Evolutionary conservation across 805 yeast genomes (phyloP), one percentile per base, ranked within the genome.

Genomic region (Metschnikowia gelsemii): DNA sequence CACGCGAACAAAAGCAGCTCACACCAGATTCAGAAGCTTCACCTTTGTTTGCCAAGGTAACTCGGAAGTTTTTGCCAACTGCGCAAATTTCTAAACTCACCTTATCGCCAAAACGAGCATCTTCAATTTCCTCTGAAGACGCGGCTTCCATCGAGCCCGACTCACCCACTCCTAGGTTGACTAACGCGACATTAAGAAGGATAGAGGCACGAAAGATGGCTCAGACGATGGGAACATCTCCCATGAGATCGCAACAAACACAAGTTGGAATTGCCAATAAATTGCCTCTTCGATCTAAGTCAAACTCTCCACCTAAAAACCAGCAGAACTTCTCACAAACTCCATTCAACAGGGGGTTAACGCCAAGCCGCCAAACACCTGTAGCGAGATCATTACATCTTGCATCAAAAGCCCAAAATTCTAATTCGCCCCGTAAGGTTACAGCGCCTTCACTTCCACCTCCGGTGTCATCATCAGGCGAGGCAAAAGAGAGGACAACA

Each of bases 161-260:
- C 9, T 40, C 46, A 12, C 52, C 52, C 3, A 52, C 63, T 0
- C 66, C 68, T 2, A 50, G 54, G 14, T 41, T 63, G 25, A 51
- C 64, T 3, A 40, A 50, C 8, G 71, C 71, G 8, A 66, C 70
- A 1, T 46, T 64, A 21, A 64, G 58, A 34, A 47, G 72, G 30
- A 52, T 65, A 3, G 70, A 64, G 44, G 62, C 66, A 4, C 54
- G 51, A 25, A 51, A 48, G 16, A 46, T 43, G 27, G 33, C 42
- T 6, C 46, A 33, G 22, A 8, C 38, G 3, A 17, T n/a, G 16
- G 17, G 31, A 3, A 5, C 20, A 2, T 28, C 40, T 25, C 26
- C 32, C 8, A 28, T 33, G 5, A 28, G 20, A 24, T 16, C 9
- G 2, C 24, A 20, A 2, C 14, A 22, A 7, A 12, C 37, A 31